These are phyloP conservation scores for Candida tunisiensis DNA, from an alignment of 1,139 yeast genomes.

Conservation along the genomic window DNA sequence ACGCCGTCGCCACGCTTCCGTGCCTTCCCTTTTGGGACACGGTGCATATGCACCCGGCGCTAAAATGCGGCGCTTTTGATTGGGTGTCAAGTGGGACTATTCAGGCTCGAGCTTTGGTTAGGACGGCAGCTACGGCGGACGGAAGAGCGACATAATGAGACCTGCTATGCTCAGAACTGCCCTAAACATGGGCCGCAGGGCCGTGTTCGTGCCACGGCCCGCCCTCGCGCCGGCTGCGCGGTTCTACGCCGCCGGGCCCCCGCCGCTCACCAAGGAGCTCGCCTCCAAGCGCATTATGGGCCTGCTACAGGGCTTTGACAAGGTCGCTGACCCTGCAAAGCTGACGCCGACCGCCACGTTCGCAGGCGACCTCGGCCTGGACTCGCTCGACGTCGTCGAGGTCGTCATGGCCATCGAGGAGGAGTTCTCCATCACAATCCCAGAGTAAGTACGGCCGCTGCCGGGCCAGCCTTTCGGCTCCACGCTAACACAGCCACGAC, in stretches of 20 bases:
- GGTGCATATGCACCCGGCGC: no score
- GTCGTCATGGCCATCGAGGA: slow-evolving; percentile 86
- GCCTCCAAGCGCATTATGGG: slow-evolving; percentile 64
- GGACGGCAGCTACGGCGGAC: no score
- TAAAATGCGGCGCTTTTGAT: no score
- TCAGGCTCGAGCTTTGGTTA: no score
- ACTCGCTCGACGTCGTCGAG: slow-evolving; percentile 78
- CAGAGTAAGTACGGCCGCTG: slow-evolving; percentile 29
- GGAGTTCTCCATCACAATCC: slow-evolving; percentile 44
- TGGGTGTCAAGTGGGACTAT: no score
- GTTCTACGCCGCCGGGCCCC: slow-evolving; percentile 18
- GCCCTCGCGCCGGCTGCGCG: slow-evolving; percentile 4
- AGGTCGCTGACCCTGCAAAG: slow-evolving; percentile 29
- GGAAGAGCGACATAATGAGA: no score
- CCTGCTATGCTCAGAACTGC: not conserved
- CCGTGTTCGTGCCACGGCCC: no score
- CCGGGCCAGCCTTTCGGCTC: slow-evolving; percentile 1
- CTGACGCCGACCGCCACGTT: slow-evolving; percentile 46
- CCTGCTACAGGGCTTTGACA: slow-evolving; percentile 64
- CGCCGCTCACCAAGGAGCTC: slow-evolving; percentile 19
- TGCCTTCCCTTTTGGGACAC: no score
- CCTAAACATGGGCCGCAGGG: not conserved
- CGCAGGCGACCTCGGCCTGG: slow-evolving; percentile 65
- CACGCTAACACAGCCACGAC: slow-evolving; percentile 28
- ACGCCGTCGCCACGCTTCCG: no score